A percentile compares a stretch with the other conserved stretches of the same genome.
Evolutionary conservation across 306 rosid species (phyloP).

Genomic region (Cicer yamashitae): DNA sequence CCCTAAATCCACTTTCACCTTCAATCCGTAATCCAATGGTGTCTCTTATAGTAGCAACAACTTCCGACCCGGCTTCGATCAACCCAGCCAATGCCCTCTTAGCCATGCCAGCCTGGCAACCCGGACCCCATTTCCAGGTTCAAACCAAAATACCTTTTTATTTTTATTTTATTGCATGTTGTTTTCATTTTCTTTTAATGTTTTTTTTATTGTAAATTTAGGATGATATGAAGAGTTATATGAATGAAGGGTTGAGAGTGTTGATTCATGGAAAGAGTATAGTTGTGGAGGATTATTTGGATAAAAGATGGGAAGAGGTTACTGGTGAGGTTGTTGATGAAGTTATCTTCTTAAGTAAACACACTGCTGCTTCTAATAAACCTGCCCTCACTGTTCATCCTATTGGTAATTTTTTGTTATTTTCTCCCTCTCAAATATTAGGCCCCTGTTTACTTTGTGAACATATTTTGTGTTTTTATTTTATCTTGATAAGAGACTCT

Average conservation of each 20-base stretch:
- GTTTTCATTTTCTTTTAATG: background rate
- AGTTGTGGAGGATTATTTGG: conserved; percentile 72
- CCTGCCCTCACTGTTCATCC: conserved; percentile 96
- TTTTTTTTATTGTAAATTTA: conserved; percentile 2
- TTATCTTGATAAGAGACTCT: too few species aligned
- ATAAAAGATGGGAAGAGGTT: conserved; percentile 73
- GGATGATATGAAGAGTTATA: conserved; percentile 68
- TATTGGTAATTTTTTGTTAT: conserved; percentile 55
- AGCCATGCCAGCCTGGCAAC: conserved; percentile 74
- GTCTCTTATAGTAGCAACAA: conserved; percentile 80
- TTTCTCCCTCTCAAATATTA: too few species aligned
- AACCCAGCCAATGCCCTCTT: conserved; percentile 85
- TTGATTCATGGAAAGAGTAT: conserved; percentile 66
- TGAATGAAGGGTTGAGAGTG: conserved; percentile 65
- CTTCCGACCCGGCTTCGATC: conserved; percentile 82
- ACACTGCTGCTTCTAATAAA: conserved; percentile 86
- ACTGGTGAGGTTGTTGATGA: conserved; percentile 79
- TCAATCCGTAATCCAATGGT: conserved; percentile 56
- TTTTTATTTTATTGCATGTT: background rate
- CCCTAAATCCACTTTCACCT: background rate
- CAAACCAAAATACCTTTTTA: background rate
- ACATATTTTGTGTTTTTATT: too few species aligned
- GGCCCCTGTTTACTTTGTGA: too few species aligned
- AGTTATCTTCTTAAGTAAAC: conserved; percentile 82
- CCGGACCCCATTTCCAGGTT: conserved; percentile 76